phyloP scores from a whole-genome alignment of 2,329 filamentous ascomycete genomes.

The Phialophora expanda region DNA sequence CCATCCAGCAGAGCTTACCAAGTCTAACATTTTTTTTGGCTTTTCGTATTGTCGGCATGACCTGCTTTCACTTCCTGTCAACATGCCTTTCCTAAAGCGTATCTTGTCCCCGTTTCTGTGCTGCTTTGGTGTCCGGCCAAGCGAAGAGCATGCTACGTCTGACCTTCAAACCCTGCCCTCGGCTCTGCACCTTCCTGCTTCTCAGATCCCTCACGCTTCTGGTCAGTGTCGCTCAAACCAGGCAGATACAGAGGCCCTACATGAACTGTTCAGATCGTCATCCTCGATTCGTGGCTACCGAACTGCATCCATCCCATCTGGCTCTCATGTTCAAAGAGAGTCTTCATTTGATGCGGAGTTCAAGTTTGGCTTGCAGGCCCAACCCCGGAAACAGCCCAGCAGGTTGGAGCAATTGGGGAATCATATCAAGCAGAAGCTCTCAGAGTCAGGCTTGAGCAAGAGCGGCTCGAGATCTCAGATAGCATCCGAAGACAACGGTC shows the following conservation, averaged over 20 bases:
- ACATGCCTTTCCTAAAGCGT: slow-evolving; percentile 24
- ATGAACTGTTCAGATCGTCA: slow-evolving; percentile 34
- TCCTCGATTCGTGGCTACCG: slow-evolving; percentile 36
- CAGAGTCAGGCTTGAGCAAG: slow-evolving; percentile 36
- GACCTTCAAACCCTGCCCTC: slow-evolving; percentile 30
- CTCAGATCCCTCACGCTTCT: slow-evolving; percentile 28
- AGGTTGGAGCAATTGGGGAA: slow-evolving; percentile 32
- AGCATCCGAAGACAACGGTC: slow-evolving; percentile 11
- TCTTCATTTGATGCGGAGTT: slow-evolving; percentile 33
- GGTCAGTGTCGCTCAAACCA: slow-evolving; percentile 16
- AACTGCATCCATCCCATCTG: slow-evolving; percentile 27
- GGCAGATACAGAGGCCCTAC: slow-evolving; percentile 31
- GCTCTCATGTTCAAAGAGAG: slow-evolving; percentile 15
- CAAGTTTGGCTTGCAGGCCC: slow-evolving; percentile 19
- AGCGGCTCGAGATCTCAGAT: slow-evolving; percentile 28
- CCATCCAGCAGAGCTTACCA: slow-evolving; percentile 23
- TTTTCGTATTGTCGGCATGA: slow-evolving; percentile 22
- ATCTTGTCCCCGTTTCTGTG: slow-evolving; percentile 27
- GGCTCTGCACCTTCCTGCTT: slow-evolving; percentile 22
- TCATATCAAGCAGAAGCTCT: slow-evolving; percentile 39
- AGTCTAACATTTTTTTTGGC: slow-evolving; percentile 20
- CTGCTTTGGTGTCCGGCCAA: slow-evolving; percentile 21
- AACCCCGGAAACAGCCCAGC: slow-evolving; percentile 24
- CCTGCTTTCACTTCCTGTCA: slow-evolving; percentile 18
- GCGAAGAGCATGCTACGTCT: slow-evolving; percentile 18